A percentile compares a stretch with the other conserved stretches of the same genome.
These are phyloP conservation scores for Phytophthora crassamura DNA, from an alignment of 352 stramenopile genomes.

Conservation along the genomic window DNA sequence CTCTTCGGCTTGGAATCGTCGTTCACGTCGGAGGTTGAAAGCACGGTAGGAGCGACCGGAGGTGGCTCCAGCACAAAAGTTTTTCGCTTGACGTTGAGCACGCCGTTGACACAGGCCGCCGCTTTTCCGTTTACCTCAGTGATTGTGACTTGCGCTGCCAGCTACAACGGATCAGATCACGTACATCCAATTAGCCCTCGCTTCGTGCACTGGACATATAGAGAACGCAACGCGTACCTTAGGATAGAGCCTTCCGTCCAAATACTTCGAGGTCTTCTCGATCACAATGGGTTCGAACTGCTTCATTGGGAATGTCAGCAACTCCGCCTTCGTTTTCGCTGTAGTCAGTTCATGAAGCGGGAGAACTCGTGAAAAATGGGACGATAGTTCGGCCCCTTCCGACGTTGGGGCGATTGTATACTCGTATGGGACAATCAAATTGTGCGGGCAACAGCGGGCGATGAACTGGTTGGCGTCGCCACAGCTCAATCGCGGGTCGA, in stretches of 20 bases:
- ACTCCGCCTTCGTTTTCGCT: conserved; percentile 72
- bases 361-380: conserved; percentile 77
- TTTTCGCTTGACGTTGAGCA: conserved; percentile 64
- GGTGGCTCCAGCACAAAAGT: conserved; percentile 62
- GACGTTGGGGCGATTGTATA: conserved; percentile 45
- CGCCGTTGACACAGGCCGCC: conserved; percentile 61
- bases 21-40: conserved; percentile 10
- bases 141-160: conserved; percentile 64
- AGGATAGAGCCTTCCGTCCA: conserved; percentile 81
- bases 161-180: conserved; percentile 25
- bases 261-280: conserved; percentile 82
- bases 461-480: conserved; percentile 90
- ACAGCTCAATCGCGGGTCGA: conserved; percentile 82
- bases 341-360: conserved; percentile 75
- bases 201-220: neutral
- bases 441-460: conserved; percentile 73
- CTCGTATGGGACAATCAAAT: conserved; percentile 71
- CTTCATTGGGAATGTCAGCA: conserved; percentile 76
- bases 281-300: conserved; percentile 74
- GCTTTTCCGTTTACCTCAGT: conserved; percentile 79
- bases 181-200: neutral
- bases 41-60: conserved; percentile 1
- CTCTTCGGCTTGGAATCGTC: conserved; percentile 32
- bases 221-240: conserved; percentile 40
- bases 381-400: conserved; percentile 42